phyloP scores from a whole-genome alignment of 257 asterid genomes.

The Nicotiana attenuata region DNA sequence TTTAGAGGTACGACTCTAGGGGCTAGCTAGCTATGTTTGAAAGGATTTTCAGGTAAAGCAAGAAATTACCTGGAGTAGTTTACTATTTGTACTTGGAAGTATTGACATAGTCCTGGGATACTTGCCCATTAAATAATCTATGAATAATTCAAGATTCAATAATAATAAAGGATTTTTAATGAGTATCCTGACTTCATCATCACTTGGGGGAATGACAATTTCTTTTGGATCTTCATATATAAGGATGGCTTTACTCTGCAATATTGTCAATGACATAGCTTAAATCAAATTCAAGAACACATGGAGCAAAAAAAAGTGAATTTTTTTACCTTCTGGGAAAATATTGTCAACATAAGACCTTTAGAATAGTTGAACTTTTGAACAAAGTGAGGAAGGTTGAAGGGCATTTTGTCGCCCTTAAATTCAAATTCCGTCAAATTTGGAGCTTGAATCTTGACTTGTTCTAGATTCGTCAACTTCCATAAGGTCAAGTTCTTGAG shows the following conservation, averaged over 20 bases:
- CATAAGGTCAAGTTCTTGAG: background rate
- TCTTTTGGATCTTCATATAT: background rate
- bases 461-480: background rate
- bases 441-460: background rate
- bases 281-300: too few relatives aligned
- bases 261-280: background rate
- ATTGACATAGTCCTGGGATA: background rate
- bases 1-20: too few relatives aligned
- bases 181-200: background rate
- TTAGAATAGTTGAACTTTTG: background rate
- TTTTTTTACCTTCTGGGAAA: background rate
- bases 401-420: too few relatives aligned
- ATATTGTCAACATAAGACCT: background rate
- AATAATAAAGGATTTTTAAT: background rate
- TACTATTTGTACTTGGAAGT: background rate
- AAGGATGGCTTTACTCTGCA: background rate
- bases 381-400: background rate
- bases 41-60: background rate
- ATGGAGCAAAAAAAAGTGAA: background rate
- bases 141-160: background rate
- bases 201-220: background rate
- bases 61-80: background rate
- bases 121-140: background rate
- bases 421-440: too few relatives aligned
- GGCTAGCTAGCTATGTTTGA: too few relatives aligned